phyloP scores from a whole-genome alignment of 2,329 filamentous ascomycete genomes.

The Alternaria solani region DNA sequence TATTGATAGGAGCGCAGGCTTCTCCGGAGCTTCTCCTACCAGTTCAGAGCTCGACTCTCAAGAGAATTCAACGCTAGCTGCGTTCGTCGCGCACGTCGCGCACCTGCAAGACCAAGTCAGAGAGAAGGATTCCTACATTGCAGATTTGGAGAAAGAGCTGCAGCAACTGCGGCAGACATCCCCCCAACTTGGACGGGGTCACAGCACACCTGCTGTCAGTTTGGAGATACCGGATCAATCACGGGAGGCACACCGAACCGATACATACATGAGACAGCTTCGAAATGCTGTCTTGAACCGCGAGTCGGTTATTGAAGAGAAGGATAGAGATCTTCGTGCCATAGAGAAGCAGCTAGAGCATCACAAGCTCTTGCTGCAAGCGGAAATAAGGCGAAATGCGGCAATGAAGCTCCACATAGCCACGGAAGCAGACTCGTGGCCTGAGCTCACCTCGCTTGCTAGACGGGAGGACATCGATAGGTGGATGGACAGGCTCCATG shows the following conservation, averaged over 20 bases:
- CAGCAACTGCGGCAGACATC: constrained; percentile 28
- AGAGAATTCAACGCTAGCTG: constrained; percentile 34
- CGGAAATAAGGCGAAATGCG: constrained; percentile 52
- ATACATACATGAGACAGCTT: constrained; percentile 42
- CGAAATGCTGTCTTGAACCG: constrained; percentile 40
- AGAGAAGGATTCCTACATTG: constrained; percentile 37
- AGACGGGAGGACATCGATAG: constrained; percentile 46
- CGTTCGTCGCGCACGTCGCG: constrained; percentile 41
- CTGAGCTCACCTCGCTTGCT: constrained; percentile 39
- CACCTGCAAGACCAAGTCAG: constrained; percentile 45
- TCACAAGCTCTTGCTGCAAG: constrained; percentile 51
- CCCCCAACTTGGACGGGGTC: constrained; percentile 33
- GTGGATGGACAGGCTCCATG: constrained; percentile 46
- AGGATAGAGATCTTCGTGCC: constrained; percentile 38
- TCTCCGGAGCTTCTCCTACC: constrained; percentile 32
- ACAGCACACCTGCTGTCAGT: constrained; percentile 33
- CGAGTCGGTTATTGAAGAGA: constrained; percentile 43
- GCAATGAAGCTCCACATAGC: constrained; percentile 32
- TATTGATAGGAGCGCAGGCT: constrained; percentile 42
- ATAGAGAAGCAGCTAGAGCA: constrained; percentile 51
- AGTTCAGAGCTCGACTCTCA: constrained; percentile 24
- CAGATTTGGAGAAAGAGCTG: constrained; percentile 34
- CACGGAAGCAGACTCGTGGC: constrained; percentile 33
- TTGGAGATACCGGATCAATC: constrained; percentile 41
- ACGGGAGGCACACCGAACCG: constrained; percentile 35